Percentiles rank a stretch among this genome's conserved stretches.
phyloP scores from a whole-genome alignment of 257 asterid genomes.

The Plantago elongata region DNA sequence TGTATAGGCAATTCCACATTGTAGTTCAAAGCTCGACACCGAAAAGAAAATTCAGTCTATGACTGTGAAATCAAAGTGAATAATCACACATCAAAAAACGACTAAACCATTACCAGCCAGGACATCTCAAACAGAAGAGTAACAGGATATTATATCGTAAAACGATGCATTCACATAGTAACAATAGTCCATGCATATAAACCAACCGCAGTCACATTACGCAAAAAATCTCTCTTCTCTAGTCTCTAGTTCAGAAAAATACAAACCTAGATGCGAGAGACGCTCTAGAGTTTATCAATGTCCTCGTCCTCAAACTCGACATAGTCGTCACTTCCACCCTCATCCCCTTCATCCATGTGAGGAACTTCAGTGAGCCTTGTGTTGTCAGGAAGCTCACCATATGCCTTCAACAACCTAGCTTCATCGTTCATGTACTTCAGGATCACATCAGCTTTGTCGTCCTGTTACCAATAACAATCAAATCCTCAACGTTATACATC shows the following conservation, averaged over 20 bases:
- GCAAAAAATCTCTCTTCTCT: slow-evolving; percentile 16
- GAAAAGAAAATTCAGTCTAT: no score
- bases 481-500: not conserved
- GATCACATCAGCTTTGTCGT: slow-evolving; percentile 87
- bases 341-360: slow-evolving; percentile 79
- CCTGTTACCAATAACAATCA: slow-evolving; percentile 31
- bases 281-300: slow-evolving; percentile 66
- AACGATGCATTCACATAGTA: no score
- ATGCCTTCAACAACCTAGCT: slow-evolving; percentile 87
- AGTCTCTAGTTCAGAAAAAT: not conserved
- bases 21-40: no score
- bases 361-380: slow-evolving; percentile 83
- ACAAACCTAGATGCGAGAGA: slow-evolving; percentile 7
- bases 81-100: no score
- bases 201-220: slow-evolving; percentile 24
- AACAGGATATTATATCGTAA: no score
- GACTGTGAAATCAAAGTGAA: no score
- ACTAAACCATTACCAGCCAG: no score
- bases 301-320: slow-evolving; percentile 89
- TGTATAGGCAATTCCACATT: no score
- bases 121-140: no score
- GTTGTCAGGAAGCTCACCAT: slow-evolving; percentile 85
- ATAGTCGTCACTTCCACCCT: slow-evolving; percentile 56
- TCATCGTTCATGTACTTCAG: slow-evolving; percentile 92
- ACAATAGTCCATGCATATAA: no score